phyloP scores from a whole-genome alignment of 2,329 filamentous ascomycete species.

The Paraphaeosphaeria sporulosa region DNA sequence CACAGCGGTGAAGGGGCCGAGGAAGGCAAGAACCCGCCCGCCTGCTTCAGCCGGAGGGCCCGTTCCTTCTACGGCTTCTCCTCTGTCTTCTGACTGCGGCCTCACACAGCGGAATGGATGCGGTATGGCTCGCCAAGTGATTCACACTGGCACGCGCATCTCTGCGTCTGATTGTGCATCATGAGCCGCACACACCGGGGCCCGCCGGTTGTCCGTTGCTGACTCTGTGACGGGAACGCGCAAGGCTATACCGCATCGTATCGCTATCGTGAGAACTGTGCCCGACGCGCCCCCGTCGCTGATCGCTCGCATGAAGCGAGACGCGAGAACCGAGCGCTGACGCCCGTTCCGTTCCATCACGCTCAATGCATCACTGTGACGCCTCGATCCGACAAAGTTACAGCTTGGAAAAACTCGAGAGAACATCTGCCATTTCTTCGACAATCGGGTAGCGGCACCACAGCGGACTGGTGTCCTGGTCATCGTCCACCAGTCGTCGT shows the following conservation, averaged over 20 bases:
- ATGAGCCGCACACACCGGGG: conserved; percentile 14
- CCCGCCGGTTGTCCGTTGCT: conserved; percentile 19
- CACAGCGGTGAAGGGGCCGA: conserved; percentile 6
- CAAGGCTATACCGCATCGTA: conserved; percentile 24
- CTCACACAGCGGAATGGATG: conserved; percentile 8
- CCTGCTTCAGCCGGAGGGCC: background rate
- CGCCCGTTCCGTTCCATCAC: conserved; percentile 38
- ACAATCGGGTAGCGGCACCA: conserved; percentile 12
- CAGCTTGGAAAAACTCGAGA: background rate
- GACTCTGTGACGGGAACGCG: conserved; percentile 13
- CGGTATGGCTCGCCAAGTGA: background rate
- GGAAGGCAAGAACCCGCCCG: background rate
- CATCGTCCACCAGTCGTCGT: conserved; percentile 43
- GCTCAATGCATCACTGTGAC: conserved; percentile 25
- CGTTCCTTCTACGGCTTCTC: background rate
- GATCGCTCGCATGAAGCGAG: conserved; percentile 43
- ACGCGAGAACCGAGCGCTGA: conserved; percentile 38
- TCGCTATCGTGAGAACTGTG: conserved; percentile 35
- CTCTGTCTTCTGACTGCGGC: conserved; percentile 2
- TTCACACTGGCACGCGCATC: conserved; percentile 10
- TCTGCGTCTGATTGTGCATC: conserved; percentile 16
- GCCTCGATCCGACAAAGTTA: background rate
- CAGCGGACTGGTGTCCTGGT: conserved; percentile 32
- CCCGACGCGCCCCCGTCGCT: conserved; percentile 38
- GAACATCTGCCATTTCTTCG: conserved; percentile 17